Evolutionary conservation across 768 basidiomycete species (phyloP).

Genomic region (Termitomyces sp.): DNA sequence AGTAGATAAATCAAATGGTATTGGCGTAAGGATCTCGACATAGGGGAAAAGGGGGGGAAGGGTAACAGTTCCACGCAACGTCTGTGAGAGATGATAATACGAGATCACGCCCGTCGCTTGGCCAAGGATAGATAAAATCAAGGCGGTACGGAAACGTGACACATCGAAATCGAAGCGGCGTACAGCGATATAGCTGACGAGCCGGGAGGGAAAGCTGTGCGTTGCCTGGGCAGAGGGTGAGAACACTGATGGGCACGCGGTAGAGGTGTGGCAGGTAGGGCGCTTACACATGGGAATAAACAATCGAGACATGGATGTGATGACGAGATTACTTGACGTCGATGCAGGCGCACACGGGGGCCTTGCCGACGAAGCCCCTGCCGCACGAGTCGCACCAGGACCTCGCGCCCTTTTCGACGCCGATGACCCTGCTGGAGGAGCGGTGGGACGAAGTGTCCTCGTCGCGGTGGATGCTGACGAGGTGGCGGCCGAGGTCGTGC

Average conservation of each 20-base stretch:
- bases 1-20: conserved; percentile 2
- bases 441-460: conserved; percentile 45
- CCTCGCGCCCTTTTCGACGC: conserved; percentile 59
- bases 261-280: neutral
- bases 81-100: neutral
- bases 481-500: conserved; percentile 89
- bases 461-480: conserved; percentile 79
- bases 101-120: conserved; percentile 62
- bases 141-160: conserved; percentile 63
- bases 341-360: conserved; percentile 53
- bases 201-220: conserved; percentile 26
- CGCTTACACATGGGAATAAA: conserved; percentile 27
- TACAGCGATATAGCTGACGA: conserved; percentile 31
- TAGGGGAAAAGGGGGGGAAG: neutral
- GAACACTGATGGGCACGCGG: neutral
- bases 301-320: neutral
- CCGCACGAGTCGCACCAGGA: conserved; percentile 75
- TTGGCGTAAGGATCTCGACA: neutral
- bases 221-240: conserved; percentile 16
- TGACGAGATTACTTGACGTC: conserved; percentile 50
- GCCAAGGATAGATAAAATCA: conserved; percentile 38
- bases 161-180: conserved; percentile 53
- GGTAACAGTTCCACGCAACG: conserved; percentile 2
- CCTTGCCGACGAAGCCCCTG: conserved; percentile 56
- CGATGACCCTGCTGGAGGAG: conserved; percentile 48